Base-by-base conservation (phyloP, 148 eudicot species). In the Persicaria tinctoria region DNA sequence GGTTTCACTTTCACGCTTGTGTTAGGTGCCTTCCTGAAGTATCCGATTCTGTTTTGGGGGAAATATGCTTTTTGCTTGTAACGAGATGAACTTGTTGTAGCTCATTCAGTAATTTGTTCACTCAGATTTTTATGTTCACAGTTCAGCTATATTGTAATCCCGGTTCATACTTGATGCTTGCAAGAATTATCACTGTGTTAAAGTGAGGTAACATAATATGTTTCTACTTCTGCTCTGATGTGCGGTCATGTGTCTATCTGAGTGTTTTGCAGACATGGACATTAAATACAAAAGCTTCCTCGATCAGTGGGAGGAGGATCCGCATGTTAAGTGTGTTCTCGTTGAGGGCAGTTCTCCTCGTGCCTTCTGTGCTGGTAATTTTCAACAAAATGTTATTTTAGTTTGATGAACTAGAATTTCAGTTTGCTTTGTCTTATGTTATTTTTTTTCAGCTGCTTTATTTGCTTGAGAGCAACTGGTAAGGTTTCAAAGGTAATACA, bases 301-400 rank as follows among this genome's bases (percentile, higher is more conserved):
- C 75, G 96, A 94, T 75, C 83, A 92, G 75, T 94, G 98, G 97
- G 97, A 94, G 83, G 87, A 79, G 70, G 97, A 94, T 72, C 93
- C 97, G 23, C 90, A 79, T 51, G 98, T 94, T 76, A 94, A 94
- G 81, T 94, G 97, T 78, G 96, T 94, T 72, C 55, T 91, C 68
- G 84, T 90, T 76, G 84, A 94, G 78, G 78, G 98, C 79, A 87
- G 98, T 77, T 87, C 97, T 45, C 75, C 97, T 41, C 97, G 98
- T 69, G 93, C 98, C 74, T 94, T 94, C 68, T 94, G 90, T 80
- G 97, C 98, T 83, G 98, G 98, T 94, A 80, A 76, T 48, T 23
- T 11, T 11, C 17, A 72, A 54, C 51, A 17, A 74, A 49, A 73
- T 9, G 12, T 12, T 32, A 32, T 32, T 60, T 8, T 7, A 17